Base-by-base conservation (phyloP, 768 basidiomycete species). In the Collybia sordida region DNA sequence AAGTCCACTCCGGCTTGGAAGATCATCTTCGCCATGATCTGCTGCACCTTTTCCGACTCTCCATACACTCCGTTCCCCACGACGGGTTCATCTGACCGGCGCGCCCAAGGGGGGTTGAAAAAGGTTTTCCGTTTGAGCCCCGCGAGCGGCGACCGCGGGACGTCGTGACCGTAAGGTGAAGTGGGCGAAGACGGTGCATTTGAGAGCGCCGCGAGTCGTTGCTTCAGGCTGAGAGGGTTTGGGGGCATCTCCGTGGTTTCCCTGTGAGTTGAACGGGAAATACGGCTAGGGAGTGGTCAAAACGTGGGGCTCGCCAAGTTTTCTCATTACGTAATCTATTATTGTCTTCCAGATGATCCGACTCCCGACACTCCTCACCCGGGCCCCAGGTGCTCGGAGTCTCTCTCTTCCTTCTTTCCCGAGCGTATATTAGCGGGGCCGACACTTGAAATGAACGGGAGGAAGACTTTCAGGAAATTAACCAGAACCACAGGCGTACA, bases 1-100 rank as follows among this genome's bases (percentile, higher is more conserved):
- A 83, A 93, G 69, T 94, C 92, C 50, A 92, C 87, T 2, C 92
- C 92, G 38, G 92, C 92, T 63, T 92, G 91, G 59, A 88, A 92
- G 39, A 93, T 90, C 70, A 93, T 74, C 64, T 73, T 82, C 34
- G 70, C 62, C 73, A 93, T 79, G 23, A 87, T 78, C 14, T 83
- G 79, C 54, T 88, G 84, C 11, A 90, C 65, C 52, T 81, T 72
- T 34, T 82, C 80, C 52, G 83, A 79, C 11, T 88, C 68, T 47
- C 68, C 72, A 38, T 81, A 76, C 39, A 61, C 62, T 63, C 46
- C 59, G 14, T 43, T 47, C 49, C 53, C 58, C 44, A 55, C 55
- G 3, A 52, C 59, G 35, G 56, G 56, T 28, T 63, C 66, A 42
- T 55, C 65, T 6, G 59, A 62, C 42, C 72, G 70, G 56, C 73